Evolutionary conservation across 306 rosid genomes (phyloP), one percentile per base, ranked within the genome.

Genomic region (Cucurbita argyrosperma): DNA sequence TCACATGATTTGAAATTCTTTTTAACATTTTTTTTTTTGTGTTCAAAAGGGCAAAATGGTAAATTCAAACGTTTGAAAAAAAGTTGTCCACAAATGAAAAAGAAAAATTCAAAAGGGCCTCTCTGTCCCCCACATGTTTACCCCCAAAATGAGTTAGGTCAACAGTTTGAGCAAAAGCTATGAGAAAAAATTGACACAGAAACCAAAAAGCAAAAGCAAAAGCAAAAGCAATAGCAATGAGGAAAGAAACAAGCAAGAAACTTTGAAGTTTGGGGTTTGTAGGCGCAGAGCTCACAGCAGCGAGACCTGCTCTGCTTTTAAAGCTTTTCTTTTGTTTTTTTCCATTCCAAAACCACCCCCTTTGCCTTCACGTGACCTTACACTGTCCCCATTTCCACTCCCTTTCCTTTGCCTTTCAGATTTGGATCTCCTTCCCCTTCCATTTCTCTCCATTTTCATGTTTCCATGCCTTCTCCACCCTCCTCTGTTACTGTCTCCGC

Each of bases 291-390:
- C 53, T 65, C 30, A 64, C 23, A 50, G 87, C 84, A 42, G 73
- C 4, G 38, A 19, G 53, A 19, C 37, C 71, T 19, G 43, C 57
- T 68, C 71, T 19, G 43, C 57, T 68, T 43, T 68, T 67, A 45
- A 67, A 21, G 40, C 23, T 19, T 5, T 68, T 68, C 40, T 68
- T 47, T 67, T 67, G 18, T 47, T 19, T 68, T 42, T 64, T 50
- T 18, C 71, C 35, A 64, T 10, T 42, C 30, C 68, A 3, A 62
- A 37, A 30, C 4, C 62, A 1, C 35, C 35, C 4, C 35, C 14
- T 52, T 74, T 65, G 52, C 74, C 10, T 85, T 80, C 92, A 87
- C 96, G 96, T 83, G 91, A 85, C 76, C 77, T 13, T 11, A 6
- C 30, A 35, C 49, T 50, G 10, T 16, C 75, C 59, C 75, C 60